Evolutionary conservation across 129 eudicot genomes (phyloP).

Genomic region (Kitagawia praeruptora): DNA sequence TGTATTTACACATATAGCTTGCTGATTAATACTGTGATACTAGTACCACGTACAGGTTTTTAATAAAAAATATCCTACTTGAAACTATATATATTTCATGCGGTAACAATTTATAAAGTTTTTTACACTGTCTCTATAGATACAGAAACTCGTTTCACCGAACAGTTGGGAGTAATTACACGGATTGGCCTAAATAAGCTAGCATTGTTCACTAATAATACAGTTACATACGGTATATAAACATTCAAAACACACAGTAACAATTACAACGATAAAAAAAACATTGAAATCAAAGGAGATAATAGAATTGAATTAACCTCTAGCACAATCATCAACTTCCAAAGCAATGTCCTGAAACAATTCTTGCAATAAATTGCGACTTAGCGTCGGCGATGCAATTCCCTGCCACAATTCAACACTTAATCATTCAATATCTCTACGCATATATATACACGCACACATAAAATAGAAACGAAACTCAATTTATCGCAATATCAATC

Average conservation of each 20-base stretch:
- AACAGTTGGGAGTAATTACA: background rate
- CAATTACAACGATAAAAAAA: background rate
- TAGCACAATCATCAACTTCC: slow-evolving; percentile 92
- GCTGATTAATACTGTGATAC: background rate
- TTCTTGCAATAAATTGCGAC: slow-evolving; percentile 76
- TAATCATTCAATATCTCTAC: background rate
- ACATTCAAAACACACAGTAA: background rate
- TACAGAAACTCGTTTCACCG: background rate
- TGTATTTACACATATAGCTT: background rate
- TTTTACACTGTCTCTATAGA: background rate
- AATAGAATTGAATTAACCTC: slow-evolving; percentile 32
- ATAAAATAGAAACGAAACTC: background rate
- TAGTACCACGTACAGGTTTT: background rate
- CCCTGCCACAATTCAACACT: slow-evolving; percentile 38
- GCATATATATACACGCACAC: background rate
- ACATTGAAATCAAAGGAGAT: background rate
- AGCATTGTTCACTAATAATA: background rate
- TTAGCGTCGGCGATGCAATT: slow-evolving; percentile 61
- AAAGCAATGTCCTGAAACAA: slow-evolving; percentile 80
- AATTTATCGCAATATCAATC: background rate
- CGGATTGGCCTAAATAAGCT: background rate
- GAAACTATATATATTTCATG: background rate
- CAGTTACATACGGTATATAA: background rate
- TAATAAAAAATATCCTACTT: background rate
- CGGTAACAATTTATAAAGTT: background rate